Conservation (phyloP, 1,139 yeast genomes). For the Protomyces arabidopsidicola region DNA sequence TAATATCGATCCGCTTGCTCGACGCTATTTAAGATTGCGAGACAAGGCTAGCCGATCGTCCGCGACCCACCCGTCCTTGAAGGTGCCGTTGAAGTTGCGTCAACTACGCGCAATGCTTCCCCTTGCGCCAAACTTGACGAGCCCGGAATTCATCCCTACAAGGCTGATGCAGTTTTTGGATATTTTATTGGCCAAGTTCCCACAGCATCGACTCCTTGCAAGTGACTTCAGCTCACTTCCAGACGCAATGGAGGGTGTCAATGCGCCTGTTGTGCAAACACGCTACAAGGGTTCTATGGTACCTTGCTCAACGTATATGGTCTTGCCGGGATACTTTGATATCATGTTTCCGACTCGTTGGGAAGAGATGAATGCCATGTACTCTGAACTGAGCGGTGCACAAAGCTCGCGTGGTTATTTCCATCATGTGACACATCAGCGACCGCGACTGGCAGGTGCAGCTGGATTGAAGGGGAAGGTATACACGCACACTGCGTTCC, state of each 20-base stretch:
- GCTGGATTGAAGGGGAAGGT: slow-evolving; percentile 58
- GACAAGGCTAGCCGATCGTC: slow-evolving; percentile 43
- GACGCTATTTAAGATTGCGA: slow-evolving; percentile 52
- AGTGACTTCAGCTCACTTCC: slow-evolving; percentile 70
- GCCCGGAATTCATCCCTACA: slow-evolving; percentile 79
- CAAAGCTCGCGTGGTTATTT: slow-evolving; percentile 11
- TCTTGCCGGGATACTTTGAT: slow-evolving; percentile 72
- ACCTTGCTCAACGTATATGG: slow-evolving; percentile 70
- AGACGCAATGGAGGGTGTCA: slow-evolving; percentile 59
- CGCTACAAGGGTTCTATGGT: slow-evolving; percentile 61
- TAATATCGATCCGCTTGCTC: slow-evolving; percentile 59
- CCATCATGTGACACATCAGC: slow-evolving; percentile 14
- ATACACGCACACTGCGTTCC: slow-evolving; percentile 58
- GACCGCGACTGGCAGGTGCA: neutral
- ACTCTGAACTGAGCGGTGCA: slow-evolving; percentile 47
- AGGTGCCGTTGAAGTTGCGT: slow-evolving; percentile 39
- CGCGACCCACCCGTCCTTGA: slow-evolving; percentile 11
- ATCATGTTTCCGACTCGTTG: slow-evolving; percentile 86
- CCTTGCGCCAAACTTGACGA: slow-evolving; percentile 61
- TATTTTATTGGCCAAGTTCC: slow-evolving; percentile 60
- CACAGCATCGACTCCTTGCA: slow-evolving; percentile 65
- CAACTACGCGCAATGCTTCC: slow-evolving; percentile 48
- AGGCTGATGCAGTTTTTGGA: slow-evolving; percentile 63
- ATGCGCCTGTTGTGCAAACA: slow-evolving; percentile 78
- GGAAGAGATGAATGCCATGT: slow-evolving; percentile 56